Evolutionary conservation across 345 rosid genomes (phyloP).

Genomic region (Eucalyptus polybractea): DNA sequence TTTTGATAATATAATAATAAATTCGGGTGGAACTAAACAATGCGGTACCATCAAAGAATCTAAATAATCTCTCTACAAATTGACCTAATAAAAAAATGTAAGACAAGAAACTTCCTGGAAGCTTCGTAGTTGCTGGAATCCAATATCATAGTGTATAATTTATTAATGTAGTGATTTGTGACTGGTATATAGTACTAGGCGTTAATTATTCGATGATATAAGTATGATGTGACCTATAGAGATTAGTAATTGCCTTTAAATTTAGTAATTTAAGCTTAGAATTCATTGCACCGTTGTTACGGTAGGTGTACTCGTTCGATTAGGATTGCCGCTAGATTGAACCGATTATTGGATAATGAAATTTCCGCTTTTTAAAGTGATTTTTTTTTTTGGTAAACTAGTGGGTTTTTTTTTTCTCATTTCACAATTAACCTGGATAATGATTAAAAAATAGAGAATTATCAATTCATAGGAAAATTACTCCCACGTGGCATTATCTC

Average conservation of each 20-base stretch:
- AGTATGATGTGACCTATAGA: not conserved
- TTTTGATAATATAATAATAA: not conserved
- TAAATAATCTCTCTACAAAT: not conserved
- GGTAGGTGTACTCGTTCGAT: not conserved
- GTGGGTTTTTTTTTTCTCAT: not conserved
- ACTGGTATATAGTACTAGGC: not conserved
- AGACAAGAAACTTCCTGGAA: not conserved
- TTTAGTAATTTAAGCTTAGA: not conserved
- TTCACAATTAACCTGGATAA: not conserved
- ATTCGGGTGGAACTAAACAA: not conserved
- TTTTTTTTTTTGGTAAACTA: not conserved
- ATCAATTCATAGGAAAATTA: not conserved
- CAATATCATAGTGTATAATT: not conserved
- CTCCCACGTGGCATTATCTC: not conserved
- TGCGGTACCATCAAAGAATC: not conserved
- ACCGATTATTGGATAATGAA: not conserved
- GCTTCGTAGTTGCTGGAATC: not conserved
- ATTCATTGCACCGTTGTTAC: not conserved
- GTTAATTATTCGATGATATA: not conserved
- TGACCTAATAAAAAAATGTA: not conserved
- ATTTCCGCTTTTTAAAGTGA: not conserved
- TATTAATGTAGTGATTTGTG: not conserved
- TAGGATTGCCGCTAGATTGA: not conserved
- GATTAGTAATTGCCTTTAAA: not conserved
- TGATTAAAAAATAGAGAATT: not conserved